Evolutionary conservation across 1,284 basidiomycete genomes (phyloP), one percentile per base, ranked within the genome.

Genomic region (Moesziomyces sp.): DNA sequence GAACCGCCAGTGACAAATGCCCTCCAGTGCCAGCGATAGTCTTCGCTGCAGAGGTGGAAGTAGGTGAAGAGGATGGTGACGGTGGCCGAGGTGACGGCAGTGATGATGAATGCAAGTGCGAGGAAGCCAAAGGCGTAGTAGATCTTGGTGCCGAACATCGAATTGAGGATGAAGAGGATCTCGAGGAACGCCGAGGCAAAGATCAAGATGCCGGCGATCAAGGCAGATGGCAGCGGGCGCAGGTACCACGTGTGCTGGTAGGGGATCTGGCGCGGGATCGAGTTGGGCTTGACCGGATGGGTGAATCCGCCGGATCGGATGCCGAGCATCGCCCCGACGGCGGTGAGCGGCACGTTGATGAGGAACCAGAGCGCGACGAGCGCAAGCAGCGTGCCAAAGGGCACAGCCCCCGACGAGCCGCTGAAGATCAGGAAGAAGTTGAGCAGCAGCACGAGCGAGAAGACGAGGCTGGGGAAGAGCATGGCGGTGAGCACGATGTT

Each of bases 1-100:
- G 94, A 94, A 7, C 94, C 96, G 34, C 95, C 96, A n/a, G 91
- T 92, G 72, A 97, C 84, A 88, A 98, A 97, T 5, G 93, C 89
- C 45, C 94, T 89, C 95, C 96, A 98, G 72, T 99, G 95, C 95
- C 95, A 99, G 70, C 93, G 88, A 85, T 97, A 98, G 81, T 99
- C 95, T 85, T 98, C 96, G 11, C 93, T 92, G 74, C 95, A 98
- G 16, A 99, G 88, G 61, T 91, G 88, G 85, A 97, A 97, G 86
- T 99, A 85, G 74, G 75, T 58, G 24, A 76, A 78, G 19, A 77
- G 69, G 54, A 82, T 78, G 10, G 76, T 71, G 26, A 83, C 80
- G 3, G 80, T 82, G 1, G 82, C 80, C 0, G 79, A 76, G 2
- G 80, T 83, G 26, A 97, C 85, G 23, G 89, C 89, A 40, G 97